phyloP scores from a whole-genome alignment of 768 basidiomycete genomes.

The Suillus alpinus region DNA sequence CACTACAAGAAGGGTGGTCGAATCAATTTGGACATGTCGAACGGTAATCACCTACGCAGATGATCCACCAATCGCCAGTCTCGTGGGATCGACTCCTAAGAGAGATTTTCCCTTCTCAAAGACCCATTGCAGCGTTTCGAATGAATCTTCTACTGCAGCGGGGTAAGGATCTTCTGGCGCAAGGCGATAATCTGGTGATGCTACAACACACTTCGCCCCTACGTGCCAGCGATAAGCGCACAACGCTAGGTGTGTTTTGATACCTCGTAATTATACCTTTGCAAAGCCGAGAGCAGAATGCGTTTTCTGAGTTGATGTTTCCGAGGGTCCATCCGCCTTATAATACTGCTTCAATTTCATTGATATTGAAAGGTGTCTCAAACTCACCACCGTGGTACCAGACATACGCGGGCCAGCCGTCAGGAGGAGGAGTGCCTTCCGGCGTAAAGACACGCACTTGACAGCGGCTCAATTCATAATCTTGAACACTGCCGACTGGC shows the following conservation, averaged over 20 bases:
- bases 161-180: constrained; percentile 34
- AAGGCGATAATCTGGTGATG: constrained; percentile 32
- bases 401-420: constrained; percentile 71
- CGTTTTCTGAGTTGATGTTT: constrained; percentile 55
- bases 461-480: constrained; percentile 50
- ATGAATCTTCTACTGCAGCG: constrained; percentile 30
- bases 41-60: constrained; percentile 47
- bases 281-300: constrained; percentile 44
- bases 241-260: background rate
- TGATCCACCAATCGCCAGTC: constrained; percentile 70
- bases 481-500: constrained; percentile 51
- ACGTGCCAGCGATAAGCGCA: background rate
- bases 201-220: constrained; percentile 34
- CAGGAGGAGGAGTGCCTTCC: constrained; percentile 39
- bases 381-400: constrained; percentile 71
- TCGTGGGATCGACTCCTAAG: constrained; percentile 47
- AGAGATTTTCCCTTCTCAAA: constrained; percentile 39
- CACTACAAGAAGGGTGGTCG: constrained; percentile 38
- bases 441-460: constrained; percentile 67
- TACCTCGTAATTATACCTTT: constrained; percentile 17
- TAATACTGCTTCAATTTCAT: background rate
- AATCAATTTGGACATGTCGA: background rate
- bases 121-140: constrained; percentile 37
- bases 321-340: constrained; percentile 79
- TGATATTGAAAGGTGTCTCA: background rate